Percentiles rank a stretch among this genome's conserved stretches.
phyloP scores from a whole-genome alignment of 805 yeast genomes.

The Wickerhamomyces rabaulensis region DNA sequence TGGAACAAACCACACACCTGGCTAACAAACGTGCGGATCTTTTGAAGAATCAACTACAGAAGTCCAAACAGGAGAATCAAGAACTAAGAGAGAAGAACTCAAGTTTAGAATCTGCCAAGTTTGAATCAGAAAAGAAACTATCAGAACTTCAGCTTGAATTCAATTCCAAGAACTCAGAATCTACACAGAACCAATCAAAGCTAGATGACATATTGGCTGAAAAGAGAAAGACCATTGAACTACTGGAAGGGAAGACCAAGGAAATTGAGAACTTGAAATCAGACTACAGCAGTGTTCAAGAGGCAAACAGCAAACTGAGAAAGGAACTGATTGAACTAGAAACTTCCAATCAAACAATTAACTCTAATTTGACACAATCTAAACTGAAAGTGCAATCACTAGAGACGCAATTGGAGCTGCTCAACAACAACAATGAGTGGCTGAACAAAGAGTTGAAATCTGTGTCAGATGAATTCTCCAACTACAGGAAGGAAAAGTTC shows the following conservation, averaged over 20 bases:
- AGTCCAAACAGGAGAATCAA: conserved; percentile 19
- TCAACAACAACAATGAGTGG: conserved; percentile 35
- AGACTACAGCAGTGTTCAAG: conserved; percentile 34
- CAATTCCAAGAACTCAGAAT: conserved; percentile 4
- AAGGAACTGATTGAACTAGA: conserved; percentile 34
- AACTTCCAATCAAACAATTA: conserved; percentile 27
- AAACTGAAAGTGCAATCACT: conserved; percentile 32
- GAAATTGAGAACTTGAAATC: conserved; percentile 29
- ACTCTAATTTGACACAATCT: conserved; percentile 24
- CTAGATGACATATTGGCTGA: conserved; percentile 17
- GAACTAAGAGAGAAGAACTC: conserved; percentile 18
- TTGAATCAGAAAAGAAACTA: conserved; percentile 15
- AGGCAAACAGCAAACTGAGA: conserved; percentile 33
- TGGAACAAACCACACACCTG: conserved; percentile 35
- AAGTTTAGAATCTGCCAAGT: conserved; percentile 18
- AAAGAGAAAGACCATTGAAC: conserved; percentile 28
- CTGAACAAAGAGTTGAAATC: conserved; percentile 34
- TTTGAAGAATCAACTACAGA: conserved; percentile 26
- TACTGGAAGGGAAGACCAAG: conserved; percentile 32
- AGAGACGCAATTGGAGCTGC: conserved; percentile 37
- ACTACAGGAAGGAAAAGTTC: conserved; percentile 23
- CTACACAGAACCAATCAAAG: conserved; percentile 8
- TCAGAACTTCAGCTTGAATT: conserved; percentile 11
- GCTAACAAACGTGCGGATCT: conserved; percentile 27
- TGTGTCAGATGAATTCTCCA: conserved; percentile 26